Percentiles rank a stretch among this genome's conserved stretches.
These are phyloP conservation scores for Microbotryomycetes sp. DNA, from an alignment of 1,284 basidiomycete genomes.

Conservation along the genomic window DNA sequence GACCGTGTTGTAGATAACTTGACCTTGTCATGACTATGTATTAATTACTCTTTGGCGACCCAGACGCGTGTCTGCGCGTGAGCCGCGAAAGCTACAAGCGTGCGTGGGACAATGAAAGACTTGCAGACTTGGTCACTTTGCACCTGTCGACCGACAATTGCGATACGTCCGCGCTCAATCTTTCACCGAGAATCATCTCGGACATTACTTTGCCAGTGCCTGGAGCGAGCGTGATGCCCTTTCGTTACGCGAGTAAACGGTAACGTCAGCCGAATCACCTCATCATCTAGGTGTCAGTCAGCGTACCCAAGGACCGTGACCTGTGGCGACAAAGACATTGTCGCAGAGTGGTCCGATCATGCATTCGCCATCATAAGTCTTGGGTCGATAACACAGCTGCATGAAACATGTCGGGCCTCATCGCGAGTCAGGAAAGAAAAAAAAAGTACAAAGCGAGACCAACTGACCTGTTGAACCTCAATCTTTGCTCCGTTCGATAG, in stretches of 20 bases:
- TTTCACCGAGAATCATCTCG: slow-evolving; percentile 8
- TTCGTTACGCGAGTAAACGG: not conserved
- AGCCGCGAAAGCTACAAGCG: too few species aligned
- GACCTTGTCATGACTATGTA: too few species aligned
- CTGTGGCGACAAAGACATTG: slow-evolving; percentile 13
- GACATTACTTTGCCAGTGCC: slow-evolving; percentile 21
- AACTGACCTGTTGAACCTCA: slow-evolving; percentile 16
- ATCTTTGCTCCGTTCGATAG: slow-evolving; percentile 23
- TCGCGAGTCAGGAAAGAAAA: not conserved
- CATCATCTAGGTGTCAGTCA: not conserved
- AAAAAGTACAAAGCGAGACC: not conserved
- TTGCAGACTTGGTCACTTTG: too few species aligned
- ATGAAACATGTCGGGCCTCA: not conserved
- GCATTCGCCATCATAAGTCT: slow-evolving; percentile 20
- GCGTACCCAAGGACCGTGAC: slow-evolving; percentile 30
- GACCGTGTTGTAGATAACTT: too few species aligned
- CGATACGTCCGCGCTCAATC: slow-evolving; percentile 12
- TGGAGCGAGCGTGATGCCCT: slow-evolving; percentile 24
- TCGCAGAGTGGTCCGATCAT: slow-evolving; percentile 8
- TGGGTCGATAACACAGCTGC: slow-evolving; percentile 31
- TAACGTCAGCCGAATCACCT: not conserved
- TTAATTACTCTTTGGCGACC: too few species aligned
- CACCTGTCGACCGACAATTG: slow-evolving; percentile 6
- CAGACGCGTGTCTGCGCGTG: too few species aligned
- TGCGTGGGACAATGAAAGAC: too few species aligned